Conservation (phyloP, 2,329 filamentous ascomycete genomes). For the Pleomassaria siparia region DNA sequence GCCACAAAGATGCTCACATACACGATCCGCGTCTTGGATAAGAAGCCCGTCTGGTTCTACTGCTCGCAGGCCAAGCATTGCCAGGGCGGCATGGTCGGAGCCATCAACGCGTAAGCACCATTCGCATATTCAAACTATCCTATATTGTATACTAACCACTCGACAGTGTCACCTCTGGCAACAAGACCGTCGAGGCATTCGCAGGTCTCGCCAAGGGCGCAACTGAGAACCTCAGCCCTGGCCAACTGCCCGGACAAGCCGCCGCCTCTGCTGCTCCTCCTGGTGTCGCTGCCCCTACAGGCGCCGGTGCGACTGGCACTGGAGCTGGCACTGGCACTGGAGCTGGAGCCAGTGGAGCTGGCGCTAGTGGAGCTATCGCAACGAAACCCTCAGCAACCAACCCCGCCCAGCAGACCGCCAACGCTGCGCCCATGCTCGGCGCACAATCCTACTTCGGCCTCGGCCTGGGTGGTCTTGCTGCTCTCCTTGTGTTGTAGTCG, state of each 20-base stretch:
- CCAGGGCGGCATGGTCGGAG: conserved; percentile 72
- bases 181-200: conserved; percentile 40
- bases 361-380: conserved; percentile 2
- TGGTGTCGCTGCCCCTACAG: conserved; percentile 11
- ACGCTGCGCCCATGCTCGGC: conserved; percentile 23
- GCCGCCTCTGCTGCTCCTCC: conserved; percentile 14
- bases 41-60: conserved; percentile 76
- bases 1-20: conserved; percentile 57
- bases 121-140: background rate
- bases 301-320: conserved; percentile 2
- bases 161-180: conserved; percentile 33
- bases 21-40: conserved; percentile 69
- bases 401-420: conserved; percentile 29
- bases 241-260: conserved; percentile 21
- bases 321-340: conserved; percentile 9
- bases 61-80: conserved; percentile 76
- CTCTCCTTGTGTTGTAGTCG: conserved; percentile 28
- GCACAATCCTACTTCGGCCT: conserved; percentile 29
- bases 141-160: conserved; percentile 18
- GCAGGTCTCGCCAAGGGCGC: conserved; percentile 42
- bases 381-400: conserved; percentile 5
- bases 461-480: conserved; percentile 26
- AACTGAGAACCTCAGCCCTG: conserved; percentile 46
- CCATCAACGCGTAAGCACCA: conserved; percentile 69
- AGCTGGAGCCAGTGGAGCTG: conserved; percentile 1